Evolutionary conservation across 306 rosid species (phyloP).

Genomic region (Castanopsis chinensis): DNA sequence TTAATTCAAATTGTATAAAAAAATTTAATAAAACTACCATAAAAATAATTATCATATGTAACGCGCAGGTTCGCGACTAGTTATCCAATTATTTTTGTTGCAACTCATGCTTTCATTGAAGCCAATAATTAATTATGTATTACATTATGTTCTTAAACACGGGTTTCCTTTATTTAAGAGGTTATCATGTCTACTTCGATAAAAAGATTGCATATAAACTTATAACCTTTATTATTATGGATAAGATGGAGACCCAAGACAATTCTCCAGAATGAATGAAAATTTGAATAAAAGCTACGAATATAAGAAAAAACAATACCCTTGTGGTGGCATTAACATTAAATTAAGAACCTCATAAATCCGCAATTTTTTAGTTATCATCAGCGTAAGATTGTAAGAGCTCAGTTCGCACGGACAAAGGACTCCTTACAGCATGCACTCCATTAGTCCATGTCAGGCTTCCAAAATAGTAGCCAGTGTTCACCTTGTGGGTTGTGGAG

Average conservation of each 20-base stretch:
- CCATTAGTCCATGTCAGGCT: conserved; percentile 46
- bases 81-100: too few relatives aligned
- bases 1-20: too few relatives aligned
- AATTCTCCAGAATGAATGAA: background rate
- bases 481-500: conserved; percentile 22
- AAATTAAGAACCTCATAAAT: background rate
- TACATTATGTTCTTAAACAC: too few relatives aligned
- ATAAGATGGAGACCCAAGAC: background rate
- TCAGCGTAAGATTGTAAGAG: conserved; percentile 19
- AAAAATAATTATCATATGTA: too few relatives aligned
- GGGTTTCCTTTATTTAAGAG: background rate
- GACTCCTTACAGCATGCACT: conserved; percentile 39
- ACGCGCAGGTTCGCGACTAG: too few relatives aligned
- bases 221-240: background rate
- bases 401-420: conserved; percentile 39
- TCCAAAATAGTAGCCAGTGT: conserved; percentile 38
- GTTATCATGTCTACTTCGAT: background rate
- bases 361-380: background rate
- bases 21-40: too few relatives aligned
- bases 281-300: background rate
- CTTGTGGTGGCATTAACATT: background rate
- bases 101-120: too few relatives aligned
- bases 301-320: background rate
- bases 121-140: too few relatives aligned
- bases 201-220: background rate